Percentiles rank a stretch among this genome's conserved stretches.
These are phyloP conservation scores for Cordyceps pruinosa DNA, from an alignment of 2,329 filamentous ascomycete genomes.

Conservation along the genomic window DNA sequence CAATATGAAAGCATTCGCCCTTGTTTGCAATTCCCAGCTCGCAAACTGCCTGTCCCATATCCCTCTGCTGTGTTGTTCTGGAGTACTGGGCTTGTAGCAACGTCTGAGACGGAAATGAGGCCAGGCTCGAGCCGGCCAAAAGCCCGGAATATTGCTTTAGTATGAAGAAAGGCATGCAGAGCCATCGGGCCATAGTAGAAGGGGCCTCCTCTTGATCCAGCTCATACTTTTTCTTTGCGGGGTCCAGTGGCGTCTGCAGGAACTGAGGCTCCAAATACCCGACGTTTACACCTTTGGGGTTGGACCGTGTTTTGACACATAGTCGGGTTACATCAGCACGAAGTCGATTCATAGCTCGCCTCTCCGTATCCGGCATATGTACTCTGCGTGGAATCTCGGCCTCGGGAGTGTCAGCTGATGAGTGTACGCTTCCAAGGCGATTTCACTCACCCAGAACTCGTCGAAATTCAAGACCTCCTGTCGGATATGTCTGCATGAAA, in stretches of 20 bases:
- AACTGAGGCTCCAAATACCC: conserved; percentile 35
- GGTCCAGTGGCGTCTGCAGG: conserved; percentile 30
- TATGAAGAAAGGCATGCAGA: conserved; percentile 42
- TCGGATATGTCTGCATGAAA: conserved; percentile 26
- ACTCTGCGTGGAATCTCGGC: conserved; percentile 28
- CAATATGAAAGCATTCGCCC: conserved; percentile 39
- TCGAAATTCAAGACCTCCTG: conserved; percentile 37
- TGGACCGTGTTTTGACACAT: conserved; percentile 30
- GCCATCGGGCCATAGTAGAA: conserved; percentile 27
- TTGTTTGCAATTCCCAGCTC: conserved; percentile 27
- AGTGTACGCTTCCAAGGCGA: too few species aligned
- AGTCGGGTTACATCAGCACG: conserved; percentile 31
- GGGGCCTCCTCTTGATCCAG: conserved; percentile 11
- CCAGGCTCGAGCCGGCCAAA: conserved; percentile 22
- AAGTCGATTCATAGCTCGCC: conserved; percentile 28
- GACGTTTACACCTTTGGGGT: conserved; percentile 31
- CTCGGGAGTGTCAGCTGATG: conserved; percentile 17
- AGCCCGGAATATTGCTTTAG: conserved; percentile 37
- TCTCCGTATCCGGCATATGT: conserved; percentile 28
- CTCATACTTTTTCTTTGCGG: conserved; percentile 17
- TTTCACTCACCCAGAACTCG: conserved; percentile 29
- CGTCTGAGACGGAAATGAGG: conserved; percentile 35
- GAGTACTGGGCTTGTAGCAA: conserved; percentile 38
- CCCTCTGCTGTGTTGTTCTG: conserved; percentile 30
- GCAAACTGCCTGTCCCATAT: conserved; percentile 41